phyloP scores from a whole-genome alignment of 306 rosid genomes.

The Dalbergia cochinchinensis region DNA sequence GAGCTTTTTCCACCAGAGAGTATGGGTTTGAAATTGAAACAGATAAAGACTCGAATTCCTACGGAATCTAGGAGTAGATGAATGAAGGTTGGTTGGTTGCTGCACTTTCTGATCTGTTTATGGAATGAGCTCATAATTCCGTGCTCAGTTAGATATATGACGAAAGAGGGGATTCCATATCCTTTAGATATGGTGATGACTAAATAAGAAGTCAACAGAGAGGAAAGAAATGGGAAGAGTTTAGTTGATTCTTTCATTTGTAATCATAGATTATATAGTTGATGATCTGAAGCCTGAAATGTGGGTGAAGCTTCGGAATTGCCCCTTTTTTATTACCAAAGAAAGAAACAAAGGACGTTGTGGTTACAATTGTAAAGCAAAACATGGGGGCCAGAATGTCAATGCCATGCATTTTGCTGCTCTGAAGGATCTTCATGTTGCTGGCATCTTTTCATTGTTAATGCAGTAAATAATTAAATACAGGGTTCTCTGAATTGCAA shows the following conservation, averaged over 20 bases:
- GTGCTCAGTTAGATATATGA: slow-evolving; percentile 46
- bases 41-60: slow-evolving; percentile 82
- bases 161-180: slow-evolving; percentile 39
- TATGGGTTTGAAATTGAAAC: slow-evolving; percentile 98
- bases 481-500: not conserved
- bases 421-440: not conserved
- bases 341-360: slow-evolving; percentile 22
- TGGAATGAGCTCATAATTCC: slow-evolving; percentile 42
- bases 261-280: slow-evolving; percentile 55
- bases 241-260: slow-evolving; percentile 80
- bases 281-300: slow-evolving; percentile 37
- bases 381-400: slow-evolving; percentile 34
- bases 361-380: slow-evolving; percentile 44
- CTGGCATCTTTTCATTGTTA: slow-evolving; percentile 3
- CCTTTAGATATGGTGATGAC: slow-evolving; percentile 61
- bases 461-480: not conserved
- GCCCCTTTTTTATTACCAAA: slow-evolving; percentile 18
- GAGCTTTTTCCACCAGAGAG: slow-evolving; percentile 98
- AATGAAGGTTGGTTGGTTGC: slow-evolving; percentile 33
- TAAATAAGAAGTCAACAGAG: slow-evolving; percentile 48
- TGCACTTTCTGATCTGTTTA: slow-evolving; percentile 45
- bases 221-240: slow-evolving; percentile 44
- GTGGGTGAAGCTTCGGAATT: slow-evolving; percentile 50
- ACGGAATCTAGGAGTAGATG: slow-evolving; percentile 47
- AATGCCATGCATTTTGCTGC: not conserved